phyloP scores from a whole-genome alignment of 1,284 basidiomycete species.

The Malassezia nana region DNA sequence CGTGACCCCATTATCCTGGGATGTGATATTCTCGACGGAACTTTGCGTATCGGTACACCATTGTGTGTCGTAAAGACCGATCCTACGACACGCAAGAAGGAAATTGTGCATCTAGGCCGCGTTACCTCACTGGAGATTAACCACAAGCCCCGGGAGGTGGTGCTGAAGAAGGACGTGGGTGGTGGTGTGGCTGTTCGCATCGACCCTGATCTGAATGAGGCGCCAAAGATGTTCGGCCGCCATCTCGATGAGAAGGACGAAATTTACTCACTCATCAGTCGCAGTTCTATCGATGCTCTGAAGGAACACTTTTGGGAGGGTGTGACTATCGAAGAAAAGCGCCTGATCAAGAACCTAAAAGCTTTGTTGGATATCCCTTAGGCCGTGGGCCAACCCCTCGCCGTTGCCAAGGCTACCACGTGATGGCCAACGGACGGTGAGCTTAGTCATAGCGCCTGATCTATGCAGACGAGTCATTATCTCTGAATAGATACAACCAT shows the following conservation, averaged over 20 bases:
- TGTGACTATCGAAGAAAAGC: conserved; percentile 84
- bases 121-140: conserved; percentile 59
- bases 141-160: conserved; percentile 55
- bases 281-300: conserved; percentile 85
- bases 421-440: background rate
- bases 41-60: conserved; percentile 82
- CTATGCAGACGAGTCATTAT: background rate
- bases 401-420: background rate
- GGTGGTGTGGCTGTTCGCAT: conserved; percentile 97
- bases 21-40: conserved; percentile 88
- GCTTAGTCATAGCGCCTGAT: conserved; percentile 9
- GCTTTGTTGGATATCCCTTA: conserved; percentile 57
- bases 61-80: conserved; percentile 87
- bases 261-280: conserved; percentile 75
- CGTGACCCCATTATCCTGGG: conserved; percentile 93
- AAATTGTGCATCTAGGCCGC: conserved; percentile 82
- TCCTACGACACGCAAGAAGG: conserved; percentile 73
- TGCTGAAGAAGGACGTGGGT: conserved; percentile 86
- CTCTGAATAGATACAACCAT: background rate
- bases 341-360: conserved; percentile 84
- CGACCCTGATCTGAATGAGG: conserved; percentile 91
- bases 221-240: conserved; percentile 63
- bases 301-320: conserved; percentile 84
- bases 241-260: conserved; percentile 97
- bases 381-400: background rate